Evolutionary conservation across 495 filamentous ascomycete species (phyloP).

Genomic region (Entonaema liquescens): DNA sequence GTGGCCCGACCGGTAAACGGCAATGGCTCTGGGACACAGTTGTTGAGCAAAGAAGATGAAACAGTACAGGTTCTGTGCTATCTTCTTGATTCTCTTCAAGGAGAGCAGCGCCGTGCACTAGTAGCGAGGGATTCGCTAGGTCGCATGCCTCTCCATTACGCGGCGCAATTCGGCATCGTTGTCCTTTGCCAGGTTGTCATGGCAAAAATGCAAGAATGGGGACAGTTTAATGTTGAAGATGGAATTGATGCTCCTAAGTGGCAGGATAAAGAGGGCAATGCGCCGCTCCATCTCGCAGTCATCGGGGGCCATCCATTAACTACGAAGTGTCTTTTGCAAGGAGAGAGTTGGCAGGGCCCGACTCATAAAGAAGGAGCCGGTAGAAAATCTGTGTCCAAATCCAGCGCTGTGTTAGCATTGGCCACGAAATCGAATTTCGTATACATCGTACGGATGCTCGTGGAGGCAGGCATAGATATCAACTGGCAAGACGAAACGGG

Average conservation of each 20-base stretch:
- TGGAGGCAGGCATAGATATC: constrained; percentile 90
- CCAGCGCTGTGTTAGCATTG: constrained; percentile 87
- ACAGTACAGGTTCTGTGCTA: constrained; percentile 77
- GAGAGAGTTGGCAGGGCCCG: constrained; percentile 75
- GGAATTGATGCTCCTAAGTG: constrained; percentile 86
- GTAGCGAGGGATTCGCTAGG: constrained; percentile 77
- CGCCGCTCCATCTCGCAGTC: constrained; percentile 90
- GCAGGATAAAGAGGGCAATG: constrained; percentile 93
- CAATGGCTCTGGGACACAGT: constrained; percentile 60
- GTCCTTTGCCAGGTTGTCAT: constrained; percentile 88
- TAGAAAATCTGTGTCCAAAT: constrained; percentile 76
- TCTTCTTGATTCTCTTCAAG: constrained; percentile 74
- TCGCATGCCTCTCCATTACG: constrained; percentile 91
- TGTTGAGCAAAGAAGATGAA: constrained; percentile 74
- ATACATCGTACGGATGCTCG: constrained; percentile 82
- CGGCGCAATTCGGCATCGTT: constrained; percentile 92
- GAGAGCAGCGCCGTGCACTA: constrained; percentile 73
- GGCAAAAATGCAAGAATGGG: constrained; percentile 87
- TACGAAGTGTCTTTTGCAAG: constrained; percentile 78
- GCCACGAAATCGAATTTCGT: constrained; percentile 86
- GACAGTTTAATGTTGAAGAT: constrained; percentile 80
- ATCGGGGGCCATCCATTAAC: constrained; percentile 90
- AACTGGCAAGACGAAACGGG: constrained; percentile 93
- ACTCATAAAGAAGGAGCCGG: constrained; percentile 66
- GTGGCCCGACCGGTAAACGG: constrained; percentile 55